These are phyloP conservation scores for Gautieria morchelliformis DNA, from an alignment of 768 basidiomycete genomes.

Conservation along the genomic window DNA sequence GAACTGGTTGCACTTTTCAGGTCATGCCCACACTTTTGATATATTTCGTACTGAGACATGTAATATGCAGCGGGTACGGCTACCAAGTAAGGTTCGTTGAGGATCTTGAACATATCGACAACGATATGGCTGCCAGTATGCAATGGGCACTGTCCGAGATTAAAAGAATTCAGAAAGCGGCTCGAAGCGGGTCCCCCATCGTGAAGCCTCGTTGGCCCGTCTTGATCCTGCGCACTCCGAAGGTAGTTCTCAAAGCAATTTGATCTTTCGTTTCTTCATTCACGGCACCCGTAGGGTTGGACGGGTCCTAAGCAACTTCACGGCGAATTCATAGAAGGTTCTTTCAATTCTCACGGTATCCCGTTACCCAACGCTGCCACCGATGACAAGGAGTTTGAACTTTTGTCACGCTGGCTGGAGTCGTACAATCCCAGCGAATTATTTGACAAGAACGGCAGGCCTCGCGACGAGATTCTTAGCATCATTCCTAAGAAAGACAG, in stretches of 20 bases:
- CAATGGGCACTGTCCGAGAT: conserved; percentile 75
- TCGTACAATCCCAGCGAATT: conserved; percentile 64
- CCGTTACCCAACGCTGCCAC: conserved; percentile 69
- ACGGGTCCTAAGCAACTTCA: conserved; percentile 56
- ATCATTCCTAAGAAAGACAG: conserved; percentile 49
- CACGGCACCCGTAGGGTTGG: conserved; percentile 33
- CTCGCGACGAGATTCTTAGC: conserved; percentile 44
- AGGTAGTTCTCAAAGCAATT: conserved; percentile 28
- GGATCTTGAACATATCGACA: conserved; percentile 55
- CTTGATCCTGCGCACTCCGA: conserved; percentile 78
- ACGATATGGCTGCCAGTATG: conserved; percentile 71
- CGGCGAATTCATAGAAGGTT: conserved; percentile 71
- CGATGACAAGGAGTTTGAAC: conserved; percentile 47
- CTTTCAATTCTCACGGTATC: conserved; percentile 83
- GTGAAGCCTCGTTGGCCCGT: conserved; percentile 90
- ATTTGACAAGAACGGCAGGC: conserved; percentile 46
- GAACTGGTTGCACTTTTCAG: conserved; percentile 70
- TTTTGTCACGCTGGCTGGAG: conserved; percentile 63
- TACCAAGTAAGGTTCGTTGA: conserved; percentile 83
- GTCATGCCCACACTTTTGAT: conserved; percentile 26
- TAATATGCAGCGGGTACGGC: conserved; percentile 55
- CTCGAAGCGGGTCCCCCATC: conserved; percentile 65
- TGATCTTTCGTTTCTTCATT: background rate
- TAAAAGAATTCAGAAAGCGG: conserved; percentile 67
- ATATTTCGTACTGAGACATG: conserved; percentile 2